phyloP scores from a whole-genome alignment of 768 basidiomycete species.

The Asterophora parasitica region DNA sequence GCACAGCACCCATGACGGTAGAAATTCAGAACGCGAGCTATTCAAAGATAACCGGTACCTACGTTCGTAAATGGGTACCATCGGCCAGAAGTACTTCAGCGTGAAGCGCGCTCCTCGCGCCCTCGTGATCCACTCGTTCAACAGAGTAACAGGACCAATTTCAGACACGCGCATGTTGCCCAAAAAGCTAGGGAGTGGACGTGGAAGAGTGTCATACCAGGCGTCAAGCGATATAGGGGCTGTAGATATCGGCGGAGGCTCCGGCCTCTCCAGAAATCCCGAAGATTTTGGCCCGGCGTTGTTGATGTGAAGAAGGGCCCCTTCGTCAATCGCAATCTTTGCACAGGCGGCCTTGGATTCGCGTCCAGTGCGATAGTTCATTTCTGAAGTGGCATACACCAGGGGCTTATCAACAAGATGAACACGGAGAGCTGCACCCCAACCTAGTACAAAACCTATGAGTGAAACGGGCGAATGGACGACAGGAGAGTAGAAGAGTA shows the following conservation, averaged over 20 bases:
- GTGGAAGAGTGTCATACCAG: slow-evolving; percentile 63
- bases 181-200: slow-evolving; percentile 55
- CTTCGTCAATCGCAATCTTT: not conserved
- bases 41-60: slow-evolving; percentile 19
- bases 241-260: not conserved
- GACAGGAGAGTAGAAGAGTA: no score
- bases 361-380: not conserved
- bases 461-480: not conserved
- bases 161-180: slow-evolving; percentile 40
- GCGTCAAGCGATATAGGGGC: slow-evolving; percentile 41
- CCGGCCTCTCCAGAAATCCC: not conserved
- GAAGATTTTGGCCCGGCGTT: not conserved
- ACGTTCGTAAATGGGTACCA: slow-evolving; percentile 39
- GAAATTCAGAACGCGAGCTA: slow-evolving; percentile 5
- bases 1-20: slow-evolving; percentile 63
- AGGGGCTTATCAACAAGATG: not conserved
- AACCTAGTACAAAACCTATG: not conserved
- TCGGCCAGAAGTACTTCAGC: slow-evolving; percentile 37
- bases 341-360: slow-evolving; percentile 2
- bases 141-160: slow-evolving; percentile 50
- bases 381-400: slow-evolving; percentile 3
- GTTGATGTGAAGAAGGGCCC: not conserved
- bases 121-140: slow-evolving; percentile 47
- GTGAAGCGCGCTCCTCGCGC: slow-evolving; percentile 46
- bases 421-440: slow-evolving; percentile 7